Percentiles rank a stretch among this genome's conserved stretches.
phyloP scores from a whole-genome alignment of 1,284 basidiomycete species.

The Jaminaea rosea region DNA sequence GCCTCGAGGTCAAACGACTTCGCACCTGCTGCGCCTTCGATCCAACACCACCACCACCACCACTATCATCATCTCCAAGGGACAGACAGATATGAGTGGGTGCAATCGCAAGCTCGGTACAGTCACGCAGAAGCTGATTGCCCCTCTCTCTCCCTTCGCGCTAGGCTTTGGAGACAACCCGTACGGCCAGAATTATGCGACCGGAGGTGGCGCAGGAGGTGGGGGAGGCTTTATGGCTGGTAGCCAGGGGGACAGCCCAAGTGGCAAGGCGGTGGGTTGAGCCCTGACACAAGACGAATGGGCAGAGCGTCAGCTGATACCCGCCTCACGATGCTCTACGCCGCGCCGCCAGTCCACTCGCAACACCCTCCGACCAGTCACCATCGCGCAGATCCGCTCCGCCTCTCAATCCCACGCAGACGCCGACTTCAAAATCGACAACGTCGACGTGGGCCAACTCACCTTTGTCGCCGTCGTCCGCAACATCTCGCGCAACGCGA shows the following conservation, averaged over 20 bases:
- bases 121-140: no score
- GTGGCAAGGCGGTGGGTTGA: slow-evolving; percentile 19
- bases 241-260: slow-evolving; percentile 22
- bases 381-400: slow-evolving; percentile 66
- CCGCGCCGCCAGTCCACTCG: background rate
- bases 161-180: slow-evolving; percentile 17
- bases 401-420: slow-evolving; percentile 77
- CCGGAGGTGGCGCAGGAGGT: slow-evolving; percentile 21
- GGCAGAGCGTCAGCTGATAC: background rate
- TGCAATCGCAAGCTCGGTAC: no score
- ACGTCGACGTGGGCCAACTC: slow-evolving; percentile 66
- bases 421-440: slow-evolving; percentile 76
- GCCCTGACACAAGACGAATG: background rate
- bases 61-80: no score
- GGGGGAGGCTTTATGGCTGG: slow-evolving; percentile 29
- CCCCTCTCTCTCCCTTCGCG: no score
- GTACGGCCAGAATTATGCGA: slow-evolving; percentile 30
- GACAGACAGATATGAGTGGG: no score
- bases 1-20: no score
- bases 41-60: no score
- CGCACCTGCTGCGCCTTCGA: no score
- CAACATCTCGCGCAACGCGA: slow-evolving; percentile 63
- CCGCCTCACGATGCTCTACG: background rate
- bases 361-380: slow-evolving; percentile 65
- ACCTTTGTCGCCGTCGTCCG: slow-evolving; percentile 71